phyloP scores from a whole-genome alignment of 2,329 filamentous ascomycete species.

The Fusarium euwallaceae region DNA sequence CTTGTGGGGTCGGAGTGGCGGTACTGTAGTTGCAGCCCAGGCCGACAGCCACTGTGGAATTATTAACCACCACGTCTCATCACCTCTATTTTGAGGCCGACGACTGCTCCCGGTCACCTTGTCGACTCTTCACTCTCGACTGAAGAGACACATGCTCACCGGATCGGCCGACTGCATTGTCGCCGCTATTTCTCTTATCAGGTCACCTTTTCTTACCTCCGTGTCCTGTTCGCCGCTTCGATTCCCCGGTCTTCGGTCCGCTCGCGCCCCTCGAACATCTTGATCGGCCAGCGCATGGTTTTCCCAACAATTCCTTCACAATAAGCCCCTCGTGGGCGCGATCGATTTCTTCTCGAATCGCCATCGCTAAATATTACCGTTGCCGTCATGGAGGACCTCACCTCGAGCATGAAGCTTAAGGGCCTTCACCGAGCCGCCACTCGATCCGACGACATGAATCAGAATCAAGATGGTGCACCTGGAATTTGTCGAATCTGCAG shows the following conservation, averaged over 20 bases:
- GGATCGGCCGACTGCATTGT: not conserved
- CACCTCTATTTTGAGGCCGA: slow-evolving; percentile 22
- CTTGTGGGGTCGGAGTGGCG: slow-evolving; percentile 37
- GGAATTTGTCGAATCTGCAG: slow-evolving; percentile 98
- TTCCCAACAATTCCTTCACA: slow-evolving; percentile 17
- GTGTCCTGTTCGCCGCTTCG: slow-evolving; percentile 5
- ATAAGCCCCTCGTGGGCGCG: slow-evolving; percentile 49
- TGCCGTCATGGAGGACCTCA: slow-evolving; percentile 45
- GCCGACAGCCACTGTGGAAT: slow-evolving; percentile 26
- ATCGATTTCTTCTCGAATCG: slow-evolving; percentile 38
- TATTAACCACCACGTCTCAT: slow-evolving; percentile 46
- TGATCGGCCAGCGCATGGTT: slow-evolving; percentile 40
- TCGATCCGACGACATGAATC: slow-evolving; percentile 44
- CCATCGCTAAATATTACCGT: slow-evolving; percentile 25
- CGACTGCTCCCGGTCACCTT: slow-evolving; percentile 7
- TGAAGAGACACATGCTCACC: not conserved
- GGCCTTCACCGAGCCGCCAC: slow-evolving; percentile 43
- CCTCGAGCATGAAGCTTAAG: slow-evolving; percentile 39
- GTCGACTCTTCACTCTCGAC: not conserved
- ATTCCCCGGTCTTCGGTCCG: slow-evolving; percentile 7
- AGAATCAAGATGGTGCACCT: slow-evolving; percentile 55
- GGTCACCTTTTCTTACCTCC: not conserved
- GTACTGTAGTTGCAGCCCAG: slow-evolving; percentile 33
- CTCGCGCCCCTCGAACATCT: slow-evolving; percentile 26
- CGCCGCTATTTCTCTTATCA: too few relatives aligned